Percentiles rank a stretch among this genome's conserved stretches.
phyloP scores from a whole-genome alignment of 192 early-diverging fungal genomes.

The Podila epigama region DNA sequence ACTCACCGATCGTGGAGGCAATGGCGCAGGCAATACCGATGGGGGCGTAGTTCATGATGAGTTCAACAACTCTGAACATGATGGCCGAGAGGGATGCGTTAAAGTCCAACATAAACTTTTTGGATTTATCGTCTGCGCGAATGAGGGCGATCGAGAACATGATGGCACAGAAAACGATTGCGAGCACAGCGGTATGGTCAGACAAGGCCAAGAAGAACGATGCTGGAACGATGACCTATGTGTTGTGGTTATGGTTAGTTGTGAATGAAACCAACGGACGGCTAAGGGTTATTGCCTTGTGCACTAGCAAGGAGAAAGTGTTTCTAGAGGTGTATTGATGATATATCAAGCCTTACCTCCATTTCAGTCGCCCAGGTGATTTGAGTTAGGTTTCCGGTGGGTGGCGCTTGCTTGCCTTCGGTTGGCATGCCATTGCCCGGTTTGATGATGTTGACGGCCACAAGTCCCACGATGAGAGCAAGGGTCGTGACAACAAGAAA shows the following conservation, averaged over 20 bases:
- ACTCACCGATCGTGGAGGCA: slow-evolving; percentile 64
- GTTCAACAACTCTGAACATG: slow-evolving; percentile 65
- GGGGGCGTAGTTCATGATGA: slow-evolving; percentile 71
- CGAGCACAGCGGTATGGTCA: slow-evolving; percentile 52
- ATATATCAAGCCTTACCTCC: too few species aligned
- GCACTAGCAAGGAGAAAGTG: neutral
- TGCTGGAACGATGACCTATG: slow-evolving; percentile 64
- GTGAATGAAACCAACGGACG: too few species aligned
- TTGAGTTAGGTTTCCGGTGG: neutral
- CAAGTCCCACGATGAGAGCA: slow-evolving; percentile 68
- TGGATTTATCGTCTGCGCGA: slow-evolving; percentile 42
- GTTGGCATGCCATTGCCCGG: slow-evolving; percentile 61
- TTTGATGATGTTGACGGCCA: slow-evolving; percentile 63
- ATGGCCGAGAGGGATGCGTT: slow-evolving; percentile 58
- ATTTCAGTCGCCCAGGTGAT: neutral
- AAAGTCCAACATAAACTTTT: slow-evolving; percentile 58
- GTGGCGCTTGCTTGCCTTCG: neutral
- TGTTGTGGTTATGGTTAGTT: too few species aligned
- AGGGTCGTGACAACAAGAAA: slow-evolving; percentile 67
- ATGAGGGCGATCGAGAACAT: slow-evolving; percentile 67
- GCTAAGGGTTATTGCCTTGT: neutral
- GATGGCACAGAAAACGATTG: slow-evolving; percentile 67
- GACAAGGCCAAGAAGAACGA: slow-evolving; percentile 63
- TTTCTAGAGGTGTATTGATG: too few species aligned
- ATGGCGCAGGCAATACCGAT: slow-evolving; percentile 69